A percentile compares a stretch with the other conserved stretches of the same genome.
Evolutionary conservation across 345 rosid species (phyloP).

Genomic region (Capsella bursapastoris): DNA sequence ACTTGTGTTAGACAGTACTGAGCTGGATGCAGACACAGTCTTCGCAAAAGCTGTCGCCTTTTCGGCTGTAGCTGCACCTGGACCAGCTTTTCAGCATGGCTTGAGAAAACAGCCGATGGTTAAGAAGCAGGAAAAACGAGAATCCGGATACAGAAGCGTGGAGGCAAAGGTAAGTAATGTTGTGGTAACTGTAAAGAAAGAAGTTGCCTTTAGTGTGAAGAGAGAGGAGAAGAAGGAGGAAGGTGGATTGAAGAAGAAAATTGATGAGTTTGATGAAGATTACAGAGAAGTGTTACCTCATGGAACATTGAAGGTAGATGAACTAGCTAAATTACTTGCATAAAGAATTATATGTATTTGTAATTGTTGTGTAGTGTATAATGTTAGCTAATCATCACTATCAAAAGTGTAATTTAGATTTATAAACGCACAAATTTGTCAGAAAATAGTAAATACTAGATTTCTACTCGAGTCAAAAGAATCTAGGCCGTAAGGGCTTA

Average conservation of each 20-base stretch:
- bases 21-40: slow-evolving; percentile 65
- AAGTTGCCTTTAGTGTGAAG: slow-evolving; percentile 36
- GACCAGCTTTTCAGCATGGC: slow-evolving; percentile 60
- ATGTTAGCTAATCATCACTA: slow-evolving; percentile 26
- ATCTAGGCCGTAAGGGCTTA: no score
- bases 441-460: no score
- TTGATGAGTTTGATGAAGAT: slow-evolving; percentile 40
- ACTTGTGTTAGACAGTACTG: slow-evolving; percentile 51
- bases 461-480: no score
- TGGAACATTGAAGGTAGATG: slow-evolving; percentile 79
- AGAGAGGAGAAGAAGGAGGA: slow-evolving; percentile 40
- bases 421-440: no score
- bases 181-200: slow-evolving; percentile 7
- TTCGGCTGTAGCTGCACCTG: slow-evolving; percentile 61
- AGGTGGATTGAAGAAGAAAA: slow-evolving; percentile 25
- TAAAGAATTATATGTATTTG: slow-evolving; percentile 40
- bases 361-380: slow-evolving; percentile 22
- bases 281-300: slow-evolving; percentile 46
- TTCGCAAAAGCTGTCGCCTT: slow-evolving; percentile 62
- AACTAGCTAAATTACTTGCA: slow-evolving; percentile 82
- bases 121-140: slow-evolving; percentile 51
- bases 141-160: slow-evolving; percentile 35
- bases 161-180: slow-evolving; percentile 38
- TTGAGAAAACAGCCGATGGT: slow-evolving; percentile 44
- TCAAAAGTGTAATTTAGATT: background rate